Conservation (phyloP, 1,284 basidiomycete genomes). For the Ustilago crameri region DNA sequence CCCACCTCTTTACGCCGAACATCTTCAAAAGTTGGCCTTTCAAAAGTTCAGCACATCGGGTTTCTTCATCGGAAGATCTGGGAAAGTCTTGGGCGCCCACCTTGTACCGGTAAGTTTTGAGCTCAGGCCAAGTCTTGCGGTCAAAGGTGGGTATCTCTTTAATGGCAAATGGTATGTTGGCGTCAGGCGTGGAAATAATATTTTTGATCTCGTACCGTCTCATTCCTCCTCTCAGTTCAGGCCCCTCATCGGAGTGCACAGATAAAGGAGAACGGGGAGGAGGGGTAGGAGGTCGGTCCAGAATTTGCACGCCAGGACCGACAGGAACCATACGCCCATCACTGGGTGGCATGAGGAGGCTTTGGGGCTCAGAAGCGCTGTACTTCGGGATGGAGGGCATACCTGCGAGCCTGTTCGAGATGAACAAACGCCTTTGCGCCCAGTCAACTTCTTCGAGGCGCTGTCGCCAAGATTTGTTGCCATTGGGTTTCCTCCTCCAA, state of each 20-base stretch:
- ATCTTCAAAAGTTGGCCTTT: not conserved
- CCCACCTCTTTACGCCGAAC: not conserved
- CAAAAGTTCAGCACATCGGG: not conserved
- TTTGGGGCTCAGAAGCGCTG: not conserved
- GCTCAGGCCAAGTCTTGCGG: conserved; percentile 2
- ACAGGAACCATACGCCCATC: not conserved
- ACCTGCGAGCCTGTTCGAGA: no score
- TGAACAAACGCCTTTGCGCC: no score
- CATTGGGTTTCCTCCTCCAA: no score
- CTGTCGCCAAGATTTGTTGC: no score
- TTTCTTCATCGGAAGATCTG: not conserved
- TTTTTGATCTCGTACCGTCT: not conserved
- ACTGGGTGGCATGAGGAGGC: not conserved
- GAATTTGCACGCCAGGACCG: not conserved
- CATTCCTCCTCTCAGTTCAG: not conserved
- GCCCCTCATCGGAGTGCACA: no score
- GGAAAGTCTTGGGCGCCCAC: no score
- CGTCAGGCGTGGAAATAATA: not conserved
- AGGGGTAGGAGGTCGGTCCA: conserved; percentile 1
- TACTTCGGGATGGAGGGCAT: no score
- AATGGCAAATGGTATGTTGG: not conserved
- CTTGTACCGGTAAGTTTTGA: conserved; percentile 11
- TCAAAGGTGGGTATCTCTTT: conserved; percentile 6
- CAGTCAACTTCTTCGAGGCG: no score
- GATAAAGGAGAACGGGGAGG: not conserved